Conservation (phyloP, 2,329 filamentous ascomycete species). For the Neocatenulostroma microsporum region DNA sequence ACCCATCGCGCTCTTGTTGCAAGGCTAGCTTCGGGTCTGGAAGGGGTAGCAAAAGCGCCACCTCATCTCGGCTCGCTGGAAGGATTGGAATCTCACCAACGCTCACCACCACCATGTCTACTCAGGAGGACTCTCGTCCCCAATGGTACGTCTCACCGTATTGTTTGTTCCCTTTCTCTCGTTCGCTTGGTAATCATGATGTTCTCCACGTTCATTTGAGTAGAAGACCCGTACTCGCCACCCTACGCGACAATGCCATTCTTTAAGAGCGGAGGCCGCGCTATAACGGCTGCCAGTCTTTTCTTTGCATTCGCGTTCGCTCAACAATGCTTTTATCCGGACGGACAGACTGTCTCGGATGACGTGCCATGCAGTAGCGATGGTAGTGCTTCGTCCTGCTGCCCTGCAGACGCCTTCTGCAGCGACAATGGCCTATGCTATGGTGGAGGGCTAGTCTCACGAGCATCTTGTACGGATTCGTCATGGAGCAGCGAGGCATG, state of each 20-base stretch:
- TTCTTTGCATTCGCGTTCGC: slow-evolving; percentile 2
- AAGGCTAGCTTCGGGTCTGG: too few relatives aligned
- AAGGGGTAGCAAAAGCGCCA: too few relatives aligned
- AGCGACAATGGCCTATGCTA: slow-evolving; percentile 28
- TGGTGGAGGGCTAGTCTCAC: slow-evolving; percentile 22
- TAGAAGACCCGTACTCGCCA: too few relatives aligned
- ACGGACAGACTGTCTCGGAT: slow-evolving; percentile 19
- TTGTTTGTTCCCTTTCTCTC: too few relatives aligned
- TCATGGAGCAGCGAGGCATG: slow-evolving; percentile 24
- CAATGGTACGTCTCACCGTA: too few relatives aligned
- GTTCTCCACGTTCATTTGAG: too few relatives aligned
- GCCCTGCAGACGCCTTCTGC: slow-evolving; percentile 23
- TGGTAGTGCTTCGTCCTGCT: slow-evolving; percentile 21
- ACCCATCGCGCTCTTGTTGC: too few relatives aligned
- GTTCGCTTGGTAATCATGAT: too few relatives aligned
- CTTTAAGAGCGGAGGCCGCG: slow-evolving; percentile 3
- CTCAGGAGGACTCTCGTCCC: too few relatives aligned
- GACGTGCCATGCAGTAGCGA: slow-evolving; percentile 18
- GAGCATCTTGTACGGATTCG: slow-evolving; percentile 27
- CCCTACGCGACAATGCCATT: slow-evolving; percentile 5
- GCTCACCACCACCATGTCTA: too few relatives aligned
- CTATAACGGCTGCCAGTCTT: slow-evolving; percentile 4
- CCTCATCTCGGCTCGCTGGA: too few relatives aligned
- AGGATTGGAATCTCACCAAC: too few relatives aligned
- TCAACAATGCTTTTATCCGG: slow-evolving; percentile 24